These are phyloP conservation scores for Tolypocladium cylindrosporum DNA, from an alignment of 2,329 filamentous ascomycete species.

Conservation along the genomic window DNA sequence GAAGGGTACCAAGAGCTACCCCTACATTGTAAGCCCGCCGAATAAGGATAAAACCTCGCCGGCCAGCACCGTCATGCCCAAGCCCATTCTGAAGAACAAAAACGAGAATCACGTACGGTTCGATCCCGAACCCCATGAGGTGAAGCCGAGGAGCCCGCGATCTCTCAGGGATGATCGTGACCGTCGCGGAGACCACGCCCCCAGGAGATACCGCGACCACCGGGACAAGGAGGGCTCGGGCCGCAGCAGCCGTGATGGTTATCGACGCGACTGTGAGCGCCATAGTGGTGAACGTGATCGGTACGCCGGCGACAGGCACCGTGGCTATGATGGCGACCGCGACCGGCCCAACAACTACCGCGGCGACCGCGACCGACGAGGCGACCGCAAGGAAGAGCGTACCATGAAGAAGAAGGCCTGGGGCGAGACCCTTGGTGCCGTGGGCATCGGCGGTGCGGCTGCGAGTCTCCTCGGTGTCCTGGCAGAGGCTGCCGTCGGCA, in stretches of 20 bases:
- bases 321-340: slow-evolving; percentile 18
- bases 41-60: slow-evolving; percentile 22
- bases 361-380: slow-evolving; percentile 27
- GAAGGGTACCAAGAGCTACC: slow-evolving; percentile 22
- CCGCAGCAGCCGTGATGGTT: slow-evolving; percentile 9
- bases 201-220: slow-evolving; percentile 14
- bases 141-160: slow-evolving; percentile 21
- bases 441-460: slow-evolving; percentile 51
- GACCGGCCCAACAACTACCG: slow-evolving; percentile 30
- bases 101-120: slow-evolving; percentile 48
- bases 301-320: slow-evolving; percentile 9
- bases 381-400: slow-evolving; percentile 26
- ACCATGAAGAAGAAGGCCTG: slow-evolving; percentile 33
- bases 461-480: slow-evolving; percentile 48
- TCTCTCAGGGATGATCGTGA: slow-evolving; percentile 23
- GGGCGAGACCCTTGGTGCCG: slow-evolving; percentile 45
- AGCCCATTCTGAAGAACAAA: slow-evolving; percentile 52
- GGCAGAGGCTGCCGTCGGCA: slow-evolving; percentile 40
- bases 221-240: slow-evolving; percentile 15
- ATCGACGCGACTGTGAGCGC: slow-evolving; percentile 16
- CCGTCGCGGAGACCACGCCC: slow-evolving; percentile 9
- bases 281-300: slow-evolving; percentile 19
- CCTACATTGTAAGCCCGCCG: slow-evolving; percentile 26
- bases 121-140: slow-evolving; percentile 35
- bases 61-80: slow-evolving; percentile 31